Evolutionary conservation across 768 basidiomycete species (phyloP), one percentile per base, ranked within the genome.

Genomic region (Leccinum rimulosum): DNA sequence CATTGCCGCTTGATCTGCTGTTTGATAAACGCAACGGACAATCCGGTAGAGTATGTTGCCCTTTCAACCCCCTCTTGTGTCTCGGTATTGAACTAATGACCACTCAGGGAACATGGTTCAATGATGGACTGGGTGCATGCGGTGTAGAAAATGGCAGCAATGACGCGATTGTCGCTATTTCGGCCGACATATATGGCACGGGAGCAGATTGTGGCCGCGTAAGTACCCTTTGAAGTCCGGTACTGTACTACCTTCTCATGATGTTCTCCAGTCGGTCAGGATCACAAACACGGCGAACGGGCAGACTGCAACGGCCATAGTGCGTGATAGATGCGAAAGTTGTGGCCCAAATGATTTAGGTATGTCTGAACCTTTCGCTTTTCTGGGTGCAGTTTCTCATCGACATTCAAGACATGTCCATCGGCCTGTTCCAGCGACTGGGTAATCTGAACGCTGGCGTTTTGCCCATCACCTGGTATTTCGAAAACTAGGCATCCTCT

Each of bases 61-160:
- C 17, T 55, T 27, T 8, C 6, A 8, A 25, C 19, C 7, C 14
- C 31, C 25, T 33, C 6, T 43, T 14, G 17, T 28, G 30, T 19
- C 14, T 30, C 19, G 27, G 52, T 15, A 49, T 63, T 61, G 33
- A 33, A 70, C 22, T 31, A 51, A 47, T 47, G 56, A 54, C 48
- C 52, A 5, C 40, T 27, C 63, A 89, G 88, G 88, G 83, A 43
- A 91, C 88, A 35, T 91, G 81, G 82, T 91, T 82, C 69, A 61
- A 84, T 60, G 80, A 79, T 55, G 84, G 73, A 33, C 66, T 77
- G 27, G 89, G 87, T 48, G 87, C 88, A 71, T 91, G 89, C 67
- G 88, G 88, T 28, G 64, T 78, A 40, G 55, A 48, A 53, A 81
- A 88, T 68, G 70, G 51, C 36, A 69, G 81, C 68, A 79, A 64